Evolutionary conservation across 371 early-diverging fungal genomes (phyloP).

Genomic region (Rhizopus delemar): DNA sequence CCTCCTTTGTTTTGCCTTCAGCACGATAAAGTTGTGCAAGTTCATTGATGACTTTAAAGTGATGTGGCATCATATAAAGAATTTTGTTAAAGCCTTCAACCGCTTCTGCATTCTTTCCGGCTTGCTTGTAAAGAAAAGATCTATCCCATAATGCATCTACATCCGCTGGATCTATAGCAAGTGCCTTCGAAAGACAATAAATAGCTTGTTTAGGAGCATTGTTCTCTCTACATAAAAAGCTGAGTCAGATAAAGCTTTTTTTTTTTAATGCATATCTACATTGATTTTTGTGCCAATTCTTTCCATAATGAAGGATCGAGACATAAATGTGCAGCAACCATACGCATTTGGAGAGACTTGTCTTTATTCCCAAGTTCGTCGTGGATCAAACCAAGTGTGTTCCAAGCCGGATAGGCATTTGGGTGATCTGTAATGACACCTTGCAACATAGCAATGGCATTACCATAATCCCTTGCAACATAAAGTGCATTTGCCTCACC

Average conservation of each 20-base stretch:
- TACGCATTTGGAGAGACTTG: constrained; percentile 76
- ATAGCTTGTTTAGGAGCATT: constrained; percentile 75
- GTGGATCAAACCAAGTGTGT: constrained; percentile 86
- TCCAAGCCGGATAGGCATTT: constrained; percentile 79
- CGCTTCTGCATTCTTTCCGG: constrained; percentile 47
- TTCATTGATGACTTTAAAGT: constrained; percentile 61
- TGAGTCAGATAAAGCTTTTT: constrained; percentile 3
- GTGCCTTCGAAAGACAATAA: constrained; percentile 76
- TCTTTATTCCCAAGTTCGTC: constrained; percentile 81
- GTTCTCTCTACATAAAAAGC: constrained; percentile 52
- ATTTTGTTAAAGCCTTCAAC: constrained; percentile 55
- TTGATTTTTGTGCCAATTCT: constrained; percentile 73
- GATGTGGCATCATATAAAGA: constrained; percentile 50
- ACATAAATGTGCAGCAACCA: constrained; percentile 90
- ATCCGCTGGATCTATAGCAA: constrained; percentile 65
- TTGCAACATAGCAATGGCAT: constrained; percentile 71
- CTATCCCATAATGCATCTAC: constrained; percentile 73
- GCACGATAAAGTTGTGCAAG: constrained; percentile 50
- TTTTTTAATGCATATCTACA: constrained; percentile 42
- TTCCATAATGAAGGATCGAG: constrained; percentile 85
- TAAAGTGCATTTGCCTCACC: constrained; percentile 78
- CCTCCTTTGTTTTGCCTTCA: constrained; percentile 51
- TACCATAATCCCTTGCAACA: constrained; percentile 63
- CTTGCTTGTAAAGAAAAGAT: constrained; percentile 58
- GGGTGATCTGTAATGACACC: constrained; percentile 74